These are phyloP conservation scores for Tolypocladium nubicola DNA, from an alignment of 2,329 filamentous ascomycete species.

Conservation along the genomic window DNA sequence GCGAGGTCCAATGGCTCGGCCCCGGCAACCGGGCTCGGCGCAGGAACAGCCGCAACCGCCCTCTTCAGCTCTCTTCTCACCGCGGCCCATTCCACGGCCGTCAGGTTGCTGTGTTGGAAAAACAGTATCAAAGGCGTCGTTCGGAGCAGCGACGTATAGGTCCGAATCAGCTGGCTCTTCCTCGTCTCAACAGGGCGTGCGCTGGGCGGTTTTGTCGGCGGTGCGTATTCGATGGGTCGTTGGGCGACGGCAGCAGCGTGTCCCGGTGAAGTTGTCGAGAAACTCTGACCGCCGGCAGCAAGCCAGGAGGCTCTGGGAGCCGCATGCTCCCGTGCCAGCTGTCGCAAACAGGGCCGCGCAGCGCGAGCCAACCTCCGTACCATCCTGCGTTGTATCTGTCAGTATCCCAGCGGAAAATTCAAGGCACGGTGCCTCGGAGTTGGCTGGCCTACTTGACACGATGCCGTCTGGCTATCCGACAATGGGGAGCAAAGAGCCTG, in stretches of 20 bases:
- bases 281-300: slow-evolving; percentile 9
- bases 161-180: slow-evolving; percentile 78
- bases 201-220: slow-evolving; percentile 73
- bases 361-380: slow-evolving; percentile 6
- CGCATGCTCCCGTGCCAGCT: slow-evolving; percentile 3
- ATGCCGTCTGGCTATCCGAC: not conserved
- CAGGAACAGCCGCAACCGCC: slow-evolving; percentile 31
- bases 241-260: slow-evolving; percentile 14
- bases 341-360: slow-evolving; percentile 11
- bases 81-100: slow-evolving; percentile 51
- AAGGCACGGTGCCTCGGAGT: not conserved
- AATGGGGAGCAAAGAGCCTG: not conserved
- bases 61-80: slow-evolving; percentile 31
- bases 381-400: slow-evolving; percentile 8
- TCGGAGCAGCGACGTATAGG: slow-evolving; percentile 80
- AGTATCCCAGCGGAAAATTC: not conserved
- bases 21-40: slow-evolving; percentile 13
- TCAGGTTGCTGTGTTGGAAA: slow-evolving; percentile 63
- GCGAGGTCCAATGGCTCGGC: slow-evolving; percentile 35
- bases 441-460: not conserved
- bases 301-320: slow-evolving; percentile 7
- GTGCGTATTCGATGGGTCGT: slow-evolving; percentile 38
- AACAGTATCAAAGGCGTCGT: slow-evolving; percentile 77
- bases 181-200: slow-evolving; percentile 78
- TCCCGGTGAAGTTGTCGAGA: slow-evolving; percentile 13